Conservation (phyloP, 2,329 filamentous ascomycete species). For the Cladosporium colombiae region DNA sequence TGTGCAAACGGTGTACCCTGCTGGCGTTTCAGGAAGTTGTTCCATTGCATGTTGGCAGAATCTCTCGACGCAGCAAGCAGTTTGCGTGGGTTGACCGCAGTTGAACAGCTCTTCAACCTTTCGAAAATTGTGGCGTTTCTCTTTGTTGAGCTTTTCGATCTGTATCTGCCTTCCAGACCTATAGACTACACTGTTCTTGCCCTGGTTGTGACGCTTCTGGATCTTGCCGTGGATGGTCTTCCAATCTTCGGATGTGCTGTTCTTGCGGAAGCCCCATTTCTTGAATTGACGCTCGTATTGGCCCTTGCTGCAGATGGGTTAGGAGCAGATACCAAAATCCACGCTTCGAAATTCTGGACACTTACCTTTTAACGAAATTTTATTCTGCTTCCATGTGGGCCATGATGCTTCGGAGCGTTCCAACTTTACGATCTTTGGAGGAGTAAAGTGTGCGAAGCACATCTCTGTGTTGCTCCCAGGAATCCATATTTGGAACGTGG, state of each 20-base stretch:
- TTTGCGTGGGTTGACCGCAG: too few species aligned
- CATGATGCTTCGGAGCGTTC: background rate
- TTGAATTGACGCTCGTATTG: slow-evolving; percentile 10
- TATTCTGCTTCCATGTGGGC: background rate
- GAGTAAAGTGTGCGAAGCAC: background rate
- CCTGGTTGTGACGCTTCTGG: background rate
- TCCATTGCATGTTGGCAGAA: background rate
- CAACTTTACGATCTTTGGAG: background rate
- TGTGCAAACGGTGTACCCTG: background rate
- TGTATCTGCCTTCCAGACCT: background rate
- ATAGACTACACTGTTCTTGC: background rate
- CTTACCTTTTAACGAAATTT: background rate
- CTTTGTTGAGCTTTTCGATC: background rate
- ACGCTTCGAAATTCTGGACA: background rate
- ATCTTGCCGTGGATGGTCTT: background rate
- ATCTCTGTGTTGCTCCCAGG: slow-evolving; percentile 8
- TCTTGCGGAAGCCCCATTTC: slow-evolving; percentile 5
- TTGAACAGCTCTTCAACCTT: background rate
- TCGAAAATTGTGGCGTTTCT: background rate
- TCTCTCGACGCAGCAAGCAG: background rate
- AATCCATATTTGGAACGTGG: background rate
- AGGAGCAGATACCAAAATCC: background rate
- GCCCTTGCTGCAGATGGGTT: background rate
- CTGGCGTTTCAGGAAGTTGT: background rate
- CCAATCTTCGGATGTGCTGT: background rate